Conservation (phyloP, 2,329 filamentous ascomycete genomes). For the Colletotrichum tanaceti region DNA sequence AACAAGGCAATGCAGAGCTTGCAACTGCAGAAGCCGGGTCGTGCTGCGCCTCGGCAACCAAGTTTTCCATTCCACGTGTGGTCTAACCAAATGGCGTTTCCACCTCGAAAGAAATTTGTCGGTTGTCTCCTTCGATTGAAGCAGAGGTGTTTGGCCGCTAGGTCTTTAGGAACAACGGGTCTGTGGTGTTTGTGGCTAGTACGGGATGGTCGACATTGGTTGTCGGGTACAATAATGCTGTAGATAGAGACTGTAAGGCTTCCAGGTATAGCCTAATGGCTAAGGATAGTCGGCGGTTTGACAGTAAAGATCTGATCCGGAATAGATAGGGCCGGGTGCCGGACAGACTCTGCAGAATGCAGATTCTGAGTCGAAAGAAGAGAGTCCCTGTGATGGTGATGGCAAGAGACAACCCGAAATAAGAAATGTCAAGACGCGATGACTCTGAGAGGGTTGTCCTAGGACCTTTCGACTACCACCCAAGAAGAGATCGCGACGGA, state of each 20-base stretch:
- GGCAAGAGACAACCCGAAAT: background rate
- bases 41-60: slow-evolving; percentile 2
- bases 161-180: background rate
- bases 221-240: background rate
- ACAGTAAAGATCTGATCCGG: background rate
- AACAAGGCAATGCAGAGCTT: background rate
- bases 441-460: background rate
- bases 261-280: background rate
- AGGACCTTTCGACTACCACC: slow-evolving; percentile 15
- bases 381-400: background rate
- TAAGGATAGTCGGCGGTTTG: background rate
- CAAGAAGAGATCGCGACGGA: slow-evolving; percentile 10
- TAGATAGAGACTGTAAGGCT: background rate
- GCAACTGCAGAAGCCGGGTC: slow-evolving; percentile 6
- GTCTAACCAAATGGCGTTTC: background rate
- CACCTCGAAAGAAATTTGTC: background rate
- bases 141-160: background rate
- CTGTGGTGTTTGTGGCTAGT: background rate
- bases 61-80: slow-evolving; percentile 29
- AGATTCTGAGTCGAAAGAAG: background rate
- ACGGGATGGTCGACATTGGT: background rate
- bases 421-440: slow-evolving; percentile 1
- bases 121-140: background rate
- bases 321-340: background rate
- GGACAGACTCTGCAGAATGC: background rate